phyloP scores from a whole-genome alignment of 2,329 filamentous ascomycete species.

The Fusarium tuaranense region DNA sequence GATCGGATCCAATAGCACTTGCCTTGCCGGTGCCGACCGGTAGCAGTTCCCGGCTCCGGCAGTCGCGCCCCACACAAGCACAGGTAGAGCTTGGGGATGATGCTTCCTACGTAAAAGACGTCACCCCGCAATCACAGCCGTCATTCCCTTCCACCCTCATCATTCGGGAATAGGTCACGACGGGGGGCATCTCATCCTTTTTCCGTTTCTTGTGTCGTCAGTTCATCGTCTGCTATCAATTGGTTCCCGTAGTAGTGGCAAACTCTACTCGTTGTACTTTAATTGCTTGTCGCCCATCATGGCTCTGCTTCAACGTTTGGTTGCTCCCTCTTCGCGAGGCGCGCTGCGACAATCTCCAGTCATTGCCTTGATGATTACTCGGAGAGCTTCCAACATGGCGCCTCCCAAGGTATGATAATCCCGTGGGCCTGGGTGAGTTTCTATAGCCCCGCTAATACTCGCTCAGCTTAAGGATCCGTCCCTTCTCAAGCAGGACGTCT shows the following conservation, averaged over 20 bases:
- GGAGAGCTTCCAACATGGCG: constrained; percentile 61
- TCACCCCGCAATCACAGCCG: constrained; percentile 40
- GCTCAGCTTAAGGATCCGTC: constrained; percentile 79
- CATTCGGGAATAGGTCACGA: background rate
- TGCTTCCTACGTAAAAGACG: constrained; percentile 34
- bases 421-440: background rate
- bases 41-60: constrained; percentile 39
- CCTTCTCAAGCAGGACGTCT: constrained; percentile 84
- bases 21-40: constrained; percentile 10
- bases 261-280: background rate
- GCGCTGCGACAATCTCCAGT: constrained; percentile 46
- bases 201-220: background rate
- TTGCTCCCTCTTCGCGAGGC: constrained; percentile 43
- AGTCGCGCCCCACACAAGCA: constrained; percentile 35
- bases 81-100: constrained; percentile 10
- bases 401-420: constrained; percentile 53
- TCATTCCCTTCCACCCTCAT: constrained; percentile 13
- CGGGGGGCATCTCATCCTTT: background rate
- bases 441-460: background rate
- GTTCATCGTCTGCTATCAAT: background rate
- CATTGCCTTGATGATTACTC: constrained; percentile 44
- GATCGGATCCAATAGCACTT: background rate
- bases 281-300: constrained; percentile 31
- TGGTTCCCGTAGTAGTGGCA: background rate
- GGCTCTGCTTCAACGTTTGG: constrained; percentile 48